A percentile compares a stretch with the other conserved stretches of the same genome.
Evolutionary conservation across 2,329 filamentous ascomycete genomes (phyloP).

Genomic region (Ascochyta clinopodiicola): DNA sequence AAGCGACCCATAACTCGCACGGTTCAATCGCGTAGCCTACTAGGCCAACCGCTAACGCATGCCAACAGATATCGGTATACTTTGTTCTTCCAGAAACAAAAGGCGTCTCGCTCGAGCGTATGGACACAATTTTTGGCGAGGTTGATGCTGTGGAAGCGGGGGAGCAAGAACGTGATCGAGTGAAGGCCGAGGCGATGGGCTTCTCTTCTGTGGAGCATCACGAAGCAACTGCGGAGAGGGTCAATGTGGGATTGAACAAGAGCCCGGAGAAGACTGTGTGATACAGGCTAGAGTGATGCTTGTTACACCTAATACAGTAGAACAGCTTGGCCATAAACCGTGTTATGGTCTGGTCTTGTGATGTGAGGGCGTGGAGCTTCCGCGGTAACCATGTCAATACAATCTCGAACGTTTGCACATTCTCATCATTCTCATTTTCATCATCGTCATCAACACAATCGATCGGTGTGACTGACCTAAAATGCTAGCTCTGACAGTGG

Average conservation of each 20-base stretch:
- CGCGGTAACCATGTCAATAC: too few species aligned
- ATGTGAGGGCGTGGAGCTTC: too few species aligned
- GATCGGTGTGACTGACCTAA: too few species aligned
- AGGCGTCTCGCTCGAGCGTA: conserved; percentile 33
- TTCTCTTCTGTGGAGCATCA: background rate
- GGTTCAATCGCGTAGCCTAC: background rate
- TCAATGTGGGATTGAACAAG: background rate
- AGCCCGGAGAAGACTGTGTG: too few species aligned
- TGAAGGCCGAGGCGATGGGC: background rate
- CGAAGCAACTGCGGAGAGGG: background rate
- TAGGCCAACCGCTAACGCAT: background rate
- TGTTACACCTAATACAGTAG: too few species aligned
- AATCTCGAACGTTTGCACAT: too few species aligned
- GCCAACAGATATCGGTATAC: conserved; percentile 13
- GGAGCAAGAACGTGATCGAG: background rate
- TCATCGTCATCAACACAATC: too few species aligned
- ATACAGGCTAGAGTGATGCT: too few species aligned
- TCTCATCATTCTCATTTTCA: too few species aligned
- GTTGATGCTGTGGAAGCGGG: conserved; percentile 9
- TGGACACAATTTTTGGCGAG: conserved; percentile 33
- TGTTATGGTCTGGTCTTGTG: too few species aligned
- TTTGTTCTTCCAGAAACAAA: conserved; percentile 37
- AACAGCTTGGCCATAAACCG: too few species aligned
- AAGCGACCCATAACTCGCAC: background rate
- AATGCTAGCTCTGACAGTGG: too few species aligned